A percentile compares a stretch with the other conserved stretches of the same genome.
These are phyloP conservation scores for Plasmodium chabaudi DNA, from an alignment of 169 alveolate genomes.

Conservation along the genomic window DNA sequence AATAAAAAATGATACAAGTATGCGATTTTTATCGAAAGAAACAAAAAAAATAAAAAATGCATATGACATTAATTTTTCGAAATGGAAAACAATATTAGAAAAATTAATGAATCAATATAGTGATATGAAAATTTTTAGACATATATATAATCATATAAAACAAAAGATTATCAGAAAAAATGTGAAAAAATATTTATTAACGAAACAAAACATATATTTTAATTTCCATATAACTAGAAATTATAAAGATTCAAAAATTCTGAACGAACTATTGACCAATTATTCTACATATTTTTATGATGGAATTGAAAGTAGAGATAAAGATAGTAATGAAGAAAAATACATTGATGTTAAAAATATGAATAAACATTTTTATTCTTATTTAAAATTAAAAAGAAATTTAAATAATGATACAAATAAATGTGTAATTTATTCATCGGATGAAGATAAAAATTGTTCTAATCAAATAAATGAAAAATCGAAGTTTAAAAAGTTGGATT, in stretches of 20 bases:
- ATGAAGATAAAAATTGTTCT: background rate
- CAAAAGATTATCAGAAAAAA: constrained; percentile 8
- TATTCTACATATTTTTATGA: constrained; percentile 36
- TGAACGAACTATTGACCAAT: constrained; percentile 42
- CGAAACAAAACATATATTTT: constrained; percentile 33
- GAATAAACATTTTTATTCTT: constrained; percentile 19
- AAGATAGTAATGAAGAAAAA: background rate
- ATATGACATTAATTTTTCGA: background rate
- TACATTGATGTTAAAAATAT: too few species aligned
- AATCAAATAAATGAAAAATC: background rate
- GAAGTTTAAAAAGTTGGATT: background rate
- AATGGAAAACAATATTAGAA: constrained; percentile 39
- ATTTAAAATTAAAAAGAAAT: constrained; percentile 19
- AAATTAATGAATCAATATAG: constrained; percentile 43
- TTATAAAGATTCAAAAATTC: constrained; percentile 60
- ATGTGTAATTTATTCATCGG: background rate
- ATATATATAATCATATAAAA: constrained; percentile 32
- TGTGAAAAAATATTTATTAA: constrained; percentile 18
- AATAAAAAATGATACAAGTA: constrained; percentile 44
- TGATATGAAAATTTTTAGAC: constrained; percentile 43
- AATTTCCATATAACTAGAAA: constrained; percentile 56
- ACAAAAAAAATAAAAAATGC: background rate
- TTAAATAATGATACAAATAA: background rate
- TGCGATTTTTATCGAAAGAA: constrained; percentile 10
- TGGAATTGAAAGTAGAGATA: background rate